Conservation (phyloP, 2,329 filamentous ascomycete species). For the Beauveria medogensis region DNA sequence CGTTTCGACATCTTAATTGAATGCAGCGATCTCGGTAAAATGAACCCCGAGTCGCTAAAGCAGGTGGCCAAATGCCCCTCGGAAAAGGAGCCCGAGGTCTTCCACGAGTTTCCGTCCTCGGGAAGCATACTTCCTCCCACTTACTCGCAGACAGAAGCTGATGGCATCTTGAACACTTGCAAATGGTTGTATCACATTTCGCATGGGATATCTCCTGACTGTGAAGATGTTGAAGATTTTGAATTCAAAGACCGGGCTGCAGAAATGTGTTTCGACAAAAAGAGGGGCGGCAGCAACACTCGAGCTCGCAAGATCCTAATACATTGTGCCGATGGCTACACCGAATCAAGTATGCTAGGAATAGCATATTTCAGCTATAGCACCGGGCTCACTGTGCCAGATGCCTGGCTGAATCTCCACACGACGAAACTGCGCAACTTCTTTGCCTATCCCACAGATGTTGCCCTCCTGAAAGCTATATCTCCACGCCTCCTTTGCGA, state of each 20-base stretch:
- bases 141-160: conserved; percentile 74
- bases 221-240: conserved; percentile 24
- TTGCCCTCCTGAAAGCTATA: conserved; percentile 69
- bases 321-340: conserved; percentile 93
- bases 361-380: conserved; percentile 93
- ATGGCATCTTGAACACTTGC: conserved; percentile 78
- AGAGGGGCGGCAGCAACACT: conserved; percentile 14
- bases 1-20: conserved; percentile 82
- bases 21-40: conserved; percentile 73
- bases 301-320: conserved; percentile 66
- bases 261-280: conserved; percentile 21
- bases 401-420: conserved; percentile 84
- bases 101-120: conserved; percentile 78
- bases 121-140: conserved; percentile 84
- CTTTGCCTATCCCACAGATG: conserved; percentile 90
- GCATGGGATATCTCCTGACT: conserved; percentile 46
- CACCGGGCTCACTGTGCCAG: conserved; percentile 68
- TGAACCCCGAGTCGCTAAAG: conserved; percentile 61
- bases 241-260: conserved; percentile 16
- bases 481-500: conserved; percentile 66
- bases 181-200: conserved; percentile 83
- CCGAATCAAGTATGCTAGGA: conserved; percentile 80
- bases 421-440: conserved; percentile 78
- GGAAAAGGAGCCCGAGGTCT: conserved; percentile 27
- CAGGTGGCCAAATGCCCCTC: conserved; percentile 50